Evolutionary conservation across 2,329 filamentous ascomycete species (phyloP).

Genomic region (Fusarium sp.): DNA sequence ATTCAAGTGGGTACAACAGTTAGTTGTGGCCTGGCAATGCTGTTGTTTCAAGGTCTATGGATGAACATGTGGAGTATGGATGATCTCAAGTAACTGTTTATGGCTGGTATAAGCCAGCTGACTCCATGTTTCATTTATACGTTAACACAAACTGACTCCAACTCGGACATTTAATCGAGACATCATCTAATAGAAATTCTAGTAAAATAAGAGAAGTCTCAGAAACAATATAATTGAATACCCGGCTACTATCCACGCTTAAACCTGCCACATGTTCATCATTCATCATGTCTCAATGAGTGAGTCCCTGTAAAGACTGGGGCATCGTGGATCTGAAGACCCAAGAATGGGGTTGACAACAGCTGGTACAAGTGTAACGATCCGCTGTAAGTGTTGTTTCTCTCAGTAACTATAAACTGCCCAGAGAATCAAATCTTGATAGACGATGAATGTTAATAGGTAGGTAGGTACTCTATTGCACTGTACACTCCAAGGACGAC

Average conservation of each 20-base stretch:
- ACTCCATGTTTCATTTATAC: neutral
- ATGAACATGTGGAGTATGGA: neutral
- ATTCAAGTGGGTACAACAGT: neutral
- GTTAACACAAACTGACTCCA: neutral
- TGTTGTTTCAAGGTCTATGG: neutral
- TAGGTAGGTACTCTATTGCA: neutral
- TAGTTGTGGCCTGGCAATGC: neutral
- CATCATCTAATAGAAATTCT: neutral
- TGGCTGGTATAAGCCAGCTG: neutral
- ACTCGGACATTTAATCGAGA: neutral
- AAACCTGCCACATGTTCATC: constrained; percentile 12
- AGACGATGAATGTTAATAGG: neutral
- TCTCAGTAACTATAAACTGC: no score
- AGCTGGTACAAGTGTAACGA: neutral
- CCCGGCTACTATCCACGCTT: constrained; percentile 2
- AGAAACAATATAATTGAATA: neutral
- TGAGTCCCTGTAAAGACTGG: constrained; percentile 22
- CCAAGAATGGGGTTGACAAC: constrained; percentile 3
- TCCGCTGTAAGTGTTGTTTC: neutral
- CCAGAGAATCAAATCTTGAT: no score
- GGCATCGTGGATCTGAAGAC: constrained; percentile 18
- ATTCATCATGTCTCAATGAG: constrained; percentile 5
- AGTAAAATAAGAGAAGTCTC: neutral
- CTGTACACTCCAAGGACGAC: neutral
- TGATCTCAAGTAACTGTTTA: neutral